Evolutionary conservation across 441 rosid species (phyloP), one percentile per base, ranked within the genome.

Genomic region (Rhodomyrtus psidioides): DNA sequence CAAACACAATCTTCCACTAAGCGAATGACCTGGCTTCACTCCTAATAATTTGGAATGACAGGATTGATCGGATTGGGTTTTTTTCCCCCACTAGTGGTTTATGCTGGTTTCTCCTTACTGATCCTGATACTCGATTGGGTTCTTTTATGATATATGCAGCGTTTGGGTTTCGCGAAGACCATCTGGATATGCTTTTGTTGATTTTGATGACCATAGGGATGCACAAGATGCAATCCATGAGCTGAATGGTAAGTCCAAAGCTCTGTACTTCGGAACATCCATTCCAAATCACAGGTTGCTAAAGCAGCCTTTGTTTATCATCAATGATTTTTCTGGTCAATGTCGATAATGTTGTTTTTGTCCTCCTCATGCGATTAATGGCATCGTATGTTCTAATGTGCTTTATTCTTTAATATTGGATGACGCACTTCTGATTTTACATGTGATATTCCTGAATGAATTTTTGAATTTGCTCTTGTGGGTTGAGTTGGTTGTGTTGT

Each of bases 161-260:
- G 93, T 94, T 5, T 94, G 96, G 95, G 95, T 92, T 89, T 94
- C 95, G 83, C 90, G 95, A 15, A 92, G 95, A 85, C 95, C 95
- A 27, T 95, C 93, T 7, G 95, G 94, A n/a, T 94, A 93, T 87
- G 96, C 94, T 84, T 94, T 94, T 86, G 87, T 94, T 2, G 96
- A 94, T 74, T 94, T 94, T 86, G 96, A 94, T 84, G 95, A 94
- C 86, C 88, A 90, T 15, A 91, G 95, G 55, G 94, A 94, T 89
- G 95, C 96, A 2, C 88, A 90, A 65, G 95, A 92, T 87, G 96
- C 95, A 75, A 93, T 94, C 46, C 91, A 94, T 88, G 93, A 83
- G 27, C 27, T 92, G 88, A 95, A 94, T 90, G 95, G 96, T 93
- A 88, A 86, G 85, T 76, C 55, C n/a, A 28, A 16, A 82, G 56